phyloP scores from a whole-genome alignment of 345 rosid species.

The Citrus mangshanensis region DNA sequence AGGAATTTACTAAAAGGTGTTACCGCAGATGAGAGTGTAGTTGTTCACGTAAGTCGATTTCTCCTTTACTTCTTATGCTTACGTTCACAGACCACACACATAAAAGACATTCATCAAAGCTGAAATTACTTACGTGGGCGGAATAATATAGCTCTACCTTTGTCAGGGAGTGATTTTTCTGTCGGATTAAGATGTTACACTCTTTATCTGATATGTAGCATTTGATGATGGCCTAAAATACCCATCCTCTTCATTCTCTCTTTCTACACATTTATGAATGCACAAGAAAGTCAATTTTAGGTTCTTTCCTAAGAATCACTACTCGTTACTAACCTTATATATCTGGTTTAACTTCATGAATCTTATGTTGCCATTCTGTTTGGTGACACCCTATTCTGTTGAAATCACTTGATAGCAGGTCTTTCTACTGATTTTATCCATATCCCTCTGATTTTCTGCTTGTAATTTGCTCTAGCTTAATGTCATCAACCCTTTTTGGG shows the following conservation, averaged over 20 bases:
- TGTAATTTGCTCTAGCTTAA: slow-evolving; percentile 2
- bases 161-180: background rate
- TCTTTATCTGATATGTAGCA: background rate
- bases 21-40: slow-evolving; percentile 9
- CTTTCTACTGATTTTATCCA: slow-evolving; percentile 3
- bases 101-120: background rate
- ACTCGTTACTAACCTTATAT: background rate
- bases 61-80: too few relatives aligned
- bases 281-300: background rate
- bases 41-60: too few relatives aligned
- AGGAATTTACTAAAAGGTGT: slow-evolving; percentile 65
- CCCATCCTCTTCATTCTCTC: background rate
- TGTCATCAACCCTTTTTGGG: background rate
- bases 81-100: background rate
- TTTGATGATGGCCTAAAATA: background rate
- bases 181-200: background rate
- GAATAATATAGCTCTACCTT: background rate
- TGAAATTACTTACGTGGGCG: background rate
- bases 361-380: background rate
- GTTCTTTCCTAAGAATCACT: background rate
- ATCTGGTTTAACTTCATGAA: background rate
- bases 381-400: background rate
- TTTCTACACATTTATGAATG: background rate
- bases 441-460: slow-evolving; percentile 3
- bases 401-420: background rate